Evolutionary conservation across 495 filamentous ascomycete genomes (phyloP), one percentile per base, ranked within the genome.

Genomic region (Penicillium silybi): DNA sequence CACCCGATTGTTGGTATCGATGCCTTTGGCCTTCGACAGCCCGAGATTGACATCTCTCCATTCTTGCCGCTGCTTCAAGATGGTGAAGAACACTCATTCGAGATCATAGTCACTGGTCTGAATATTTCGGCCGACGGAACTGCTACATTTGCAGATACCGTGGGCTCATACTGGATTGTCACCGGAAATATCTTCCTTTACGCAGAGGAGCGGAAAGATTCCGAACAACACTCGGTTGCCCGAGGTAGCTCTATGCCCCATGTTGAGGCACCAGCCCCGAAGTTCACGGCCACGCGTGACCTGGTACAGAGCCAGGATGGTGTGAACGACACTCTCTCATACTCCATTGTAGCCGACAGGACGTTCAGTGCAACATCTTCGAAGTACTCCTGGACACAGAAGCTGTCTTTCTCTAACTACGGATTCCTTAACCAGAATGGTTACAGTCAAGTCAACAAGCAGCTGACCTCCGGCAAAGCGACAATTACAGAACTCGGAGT

Each of bases 31-130:
- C 72, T 95, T 11, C 78, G 83, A 8, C 83, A 90, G 47, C 84
- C 89, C 50, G 87, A 93, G 59, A 88, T 95, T 53, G 91, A 95
- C 61, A 85, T 95, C 39, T 87, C 88, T 3, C 86, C 89, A 1
- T 93, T 83, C 61, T 66, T 95, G 0, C 82, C 86, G 0, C 32
- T 87, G 16, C 71, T 95, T 6, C 83, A 80, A 40, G 83, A 89
- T 59, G 85, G 81, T 2, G 38, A 67, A 2, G 52, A 70, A 10
- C 90, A 93, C 67, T 81, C 73, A 5, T 90, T 95, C 58, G 80
- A 87, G 53, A 85, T 96, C 20, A 70, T 76, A 17, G 75, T 95
- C 0, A 81, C 75, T 11, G 86, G 89, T 0, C 70, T 91, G 25
- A 67, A 84, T 56, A 55, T 67, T 37, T 54, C 65, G n/a, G 56